These are phyloP conservation scores for Echites panduratus DNA, from an alignment of 257 asterid species.

Conservation along the genomic window DNA sequence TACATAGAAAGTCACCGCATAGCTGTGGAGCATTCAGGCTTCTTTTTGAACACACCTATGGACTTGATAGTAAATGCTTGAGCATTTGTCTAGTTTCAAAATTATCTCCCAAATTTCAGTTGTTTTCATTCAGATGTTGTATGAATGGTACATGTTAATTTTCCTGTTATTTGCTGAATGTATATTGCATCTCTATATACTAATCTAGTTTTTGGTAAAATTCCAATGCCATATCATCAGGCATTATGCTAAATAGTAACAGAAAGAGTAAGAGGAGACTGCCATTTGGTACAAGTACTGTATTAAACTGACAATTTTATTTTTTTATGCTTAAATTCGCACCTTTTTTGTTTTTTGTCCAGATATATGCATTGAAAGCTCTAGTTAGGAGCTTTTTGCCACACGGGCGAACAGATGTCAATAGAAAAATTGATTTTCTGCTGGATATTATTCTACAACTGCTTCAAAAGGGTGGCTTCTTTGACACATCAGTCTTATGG, in stretches of 20 bases:
- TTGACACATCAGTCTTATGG: slow-evolving; percentile 49
- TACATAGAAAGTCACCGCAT: too few relatives aligned
- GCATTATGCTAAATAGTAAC: background rate
- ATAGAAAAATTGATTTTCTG: slow-evolving; percentile 49
- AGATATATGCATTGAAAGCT: slow-evolving; percentile 84
- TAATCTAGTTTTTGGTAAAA: background rate
- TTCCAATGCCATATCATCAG: background rate
- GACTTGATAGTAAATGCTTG: background rate
- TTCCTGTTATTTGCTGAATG: background rate
- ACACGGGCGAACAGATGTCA: slow-evolving; percentile 30
- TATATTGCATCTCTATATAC: background rate
- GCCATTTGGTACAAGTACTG: background rate
- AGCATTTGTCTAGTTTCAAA: background rate
- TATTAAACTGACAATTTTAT: background rate
- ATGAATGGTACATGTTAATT: background rate
- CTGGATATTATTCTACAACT: slow-evolving; percentile 52
- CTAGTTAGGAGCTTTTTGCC: slow-evolving; percentile 77
- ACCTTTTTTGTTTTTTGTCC: slow-evolving; percentile 22
- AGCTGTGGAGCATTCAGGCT: too few relatives aligned
- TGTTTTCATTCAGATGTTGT: background rate
- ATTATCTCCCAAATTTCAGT: background rate
- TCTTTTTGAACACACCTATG: too few relatives aligned
- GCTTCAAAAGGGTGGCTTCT: slow-evolving; percentile 48
- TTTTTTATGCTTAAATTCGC: background rate
- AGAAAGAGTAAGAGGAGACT: background rate